A percentile compares a stretch with the other conserved stretches of the same genome.
These are phyloP conservation scores for Pseudogymnoascus sp. DNA, from an alignment of 2,329 filamentous ascomycete genomes.

Conservation along the genomic window DNA sequence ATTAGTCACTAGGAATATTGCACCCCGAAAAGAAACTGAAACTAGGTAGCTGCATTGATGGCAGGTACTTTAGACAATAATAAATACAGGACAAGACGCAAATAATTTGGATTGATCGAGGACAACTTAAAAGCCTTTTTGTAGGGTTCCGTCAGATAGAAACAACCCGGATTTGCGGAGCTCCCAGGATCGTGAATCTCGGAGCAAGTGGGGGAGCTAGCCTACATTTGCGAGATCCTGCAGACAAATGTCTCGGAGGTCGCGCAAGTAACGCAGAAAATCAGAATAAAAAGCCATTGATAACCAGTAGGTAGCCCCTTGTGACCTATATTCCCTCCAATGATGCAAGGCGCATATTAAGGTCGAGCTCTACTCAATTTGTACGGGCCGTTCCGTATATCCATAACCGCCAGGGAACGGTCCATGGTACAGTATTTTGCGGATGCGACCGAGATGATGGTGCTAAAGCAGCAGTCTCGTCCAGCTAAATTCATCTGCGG, in stretches of 20 bases:
- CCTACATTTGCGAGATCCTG: not conserved
- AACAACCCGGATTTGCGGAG: not conserved
- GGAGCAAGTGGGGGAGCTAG: not conserved
- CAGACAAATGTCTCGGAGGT: not conserved
- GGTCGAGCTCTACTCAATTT: not conserved
- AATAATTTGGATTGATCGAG: not conserved
- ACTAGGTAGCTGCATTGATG: not conserved
- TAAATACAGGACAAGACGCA: not conserved
- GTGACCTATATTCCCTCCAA: not conserved
- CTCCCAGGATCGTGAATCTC: not conserved
- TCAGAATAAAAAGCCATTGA: not conserved
- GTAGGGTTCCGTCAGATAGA: not conserved
- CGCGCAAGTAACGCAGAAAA: not conserved
- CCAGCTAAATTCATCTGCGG: too few species aligned
- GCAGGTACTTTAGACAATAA: not conserved
- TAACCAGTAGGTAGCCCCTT: not conserved
- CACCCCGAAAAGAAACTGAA: not conserved
- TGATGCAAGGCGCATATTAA: not conserved
- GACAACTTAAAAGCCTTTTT: not conserved
- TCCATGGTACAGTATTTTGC: not conserved
- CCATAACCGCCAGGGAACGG: not conserved
- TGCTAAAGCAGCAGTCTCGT: too few species aligned
- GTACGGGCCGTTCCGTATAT: not conserved
- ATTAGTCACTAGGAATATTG: not conserved
- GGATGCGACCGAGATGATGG: not conserved